Evolutionary conservation across 2,329 filamentous ascomycete species (phyloP).

Genomic region (Pezicula radicicola): DNA sequence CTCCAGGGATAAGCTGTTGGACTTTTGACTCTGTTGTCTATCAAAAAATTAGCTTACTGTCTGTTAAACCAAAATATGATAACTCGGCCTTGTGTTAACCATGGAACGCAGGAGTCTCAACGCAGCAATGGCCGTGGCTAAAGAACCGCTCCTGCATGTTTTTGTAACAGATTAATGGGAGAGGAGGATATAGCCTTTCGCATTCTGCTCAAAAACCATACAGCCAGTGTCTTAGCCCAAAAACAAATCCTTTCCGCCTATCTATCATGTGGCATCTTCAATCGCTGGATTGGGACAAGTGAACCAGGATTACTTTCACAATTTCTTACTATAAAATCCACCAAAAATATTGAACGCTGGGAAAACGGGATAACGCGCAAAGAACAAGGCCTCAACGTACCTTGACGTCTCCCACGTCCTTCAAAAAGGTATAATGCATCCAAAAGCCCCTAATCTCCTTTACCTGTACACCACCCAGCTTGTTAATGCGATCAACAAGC

Average conservation of each 20-base stretch:
- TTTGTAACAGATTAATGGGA: no score
- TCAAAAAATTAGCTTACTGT: slow-evolving; percentile 5
- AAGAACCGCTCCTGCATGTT: no score
- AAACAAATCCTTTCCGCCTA: no score
- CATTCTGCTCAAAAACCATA: no score
- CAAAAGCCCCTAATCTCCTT: slow-evolving; percentile 22
- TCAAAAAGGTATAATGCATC: slow-evolving; percentile 27
- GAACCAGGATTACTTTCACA: no score
- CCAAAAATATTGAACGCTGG: no score
- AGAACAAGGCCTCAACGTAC: slow-evolving; percentile 3
- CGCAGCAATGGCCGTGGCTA: neutral
- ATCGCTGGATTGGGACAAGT: no score
- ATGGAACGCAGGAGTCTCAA: neutral
- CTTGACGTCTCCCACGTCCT: slow-evolving; percentile 10
- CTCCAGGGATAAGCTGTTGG: slow-evolving; percentile 21
- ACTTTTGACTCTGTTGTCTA: slow-evolving; percentile 19
- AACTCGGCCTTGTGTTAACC: neutral
- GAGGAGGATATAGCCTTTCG: no score
- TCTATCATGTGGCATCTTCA: no score
- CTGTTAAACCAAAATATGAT: neutral
- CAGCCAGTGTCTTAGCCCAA: no score
- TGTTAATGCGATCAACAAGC: slow-evolving; percentile 12
- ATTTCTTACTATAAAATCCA: no score
- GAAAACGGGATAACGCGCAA: slow-evolving; percentile 1
- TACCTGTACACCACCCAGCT: slow-evolving; percentile 13